A percentile compares a stretch with the other conserved stretches of the same genome.
Conservation (phyloP, 352 stramenopile species). For the Phytopythium oedochilum region DNA sequence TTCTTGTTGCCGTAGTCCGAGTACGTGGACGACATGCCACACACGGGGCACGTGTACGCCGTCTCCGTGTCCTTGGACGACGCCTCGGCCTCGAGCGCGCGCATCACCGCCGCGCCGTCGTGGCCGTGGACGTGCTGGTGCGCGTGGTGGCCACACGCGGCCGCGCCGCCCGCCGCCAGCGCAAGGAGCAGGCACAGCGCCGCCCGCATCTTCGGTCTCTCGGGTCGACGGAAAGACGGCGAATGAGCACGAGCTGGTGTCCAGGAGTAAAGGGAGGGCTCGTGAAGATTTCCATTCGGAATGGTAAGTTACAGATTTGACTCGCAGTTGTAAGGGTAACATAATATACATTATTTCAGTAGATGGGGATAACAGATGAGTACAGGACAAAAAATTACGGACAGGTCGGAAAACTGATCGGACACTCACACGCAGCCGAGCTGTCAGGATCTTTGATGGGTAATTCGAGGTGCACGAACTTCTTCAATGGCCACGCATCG, state of each 20-base stretch:
- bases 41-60: slow-evolving; percentile 54
- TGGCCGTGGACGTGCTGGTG: slow-evolving; percentile 19
- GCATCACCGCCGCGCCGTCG: slow-evolving; percentile 28
- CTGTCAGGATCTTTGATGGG: neutral
- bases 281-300: neutral
- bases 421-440: neutral
- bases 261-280: neutral
- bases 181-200: neutral
- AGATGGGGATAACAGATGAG: neutral
- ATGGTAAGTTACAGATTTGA: neutral
- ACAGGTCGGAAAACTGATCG: neutral
- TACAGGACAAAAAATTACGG: neutral
- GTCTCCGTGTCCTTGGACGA: slow-evolving; percentile 62
- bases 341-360: neutral
- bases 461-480: no score
- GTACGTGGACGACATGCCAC: slow-evolving; percentile 32
- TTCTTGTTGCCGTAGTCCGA: slow-evolving; percentile 41
- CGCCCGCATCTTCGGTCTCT: neutral
- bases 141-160: slow-evolving; percentile 10
- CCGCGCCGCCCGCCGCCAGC: slow-evolving; percentile 14
- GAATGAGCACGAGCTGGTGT: neutral
- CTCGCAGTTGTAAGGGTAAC: no score
- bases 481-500: no score
- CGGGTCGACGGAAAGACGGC: neutral
- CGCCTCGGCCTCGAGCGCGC: slow-evolving; percentile 57